These are phyloP conservation scores for Colletotrichum theobromicola DNA, from an alignment of 2,329 filamentous ascomycete species.

Conservation along the genomic window DNA sequence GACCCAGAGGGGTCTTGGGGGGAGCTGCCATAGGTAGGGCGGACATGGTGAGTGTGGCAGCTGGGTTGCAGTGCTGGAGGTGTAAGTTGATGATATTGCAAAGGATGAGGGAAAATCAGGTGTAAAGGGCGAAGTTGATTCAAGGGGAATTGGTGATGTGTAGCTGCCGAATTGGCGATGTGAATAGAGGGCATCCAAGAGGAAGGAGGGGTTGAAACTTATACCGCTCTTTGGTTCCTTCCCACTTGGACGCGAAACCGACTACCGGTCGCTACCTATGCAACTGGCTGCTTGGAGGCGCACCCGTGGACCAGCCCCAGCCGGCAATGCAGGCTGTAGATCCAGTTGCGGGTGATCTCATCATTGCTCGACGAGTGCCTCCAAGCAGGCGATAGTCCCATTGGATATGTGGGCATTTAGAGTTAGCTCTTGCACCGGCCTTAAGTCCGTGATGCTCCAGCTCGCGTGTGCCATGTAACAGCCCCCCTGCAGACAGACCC, in stretches of 20 bases:
- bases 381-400: not conserved
- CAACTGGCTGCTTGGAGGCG: not conserved
- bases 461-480: not conserved
- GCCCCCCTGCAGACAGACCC: not conserved
- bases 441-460: not conserved
- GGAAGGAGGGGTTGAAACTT: not conserved
- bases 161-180: not conserved
- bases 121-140: not conserved
- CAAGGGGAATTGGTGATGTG: not conserved
- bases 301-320: not conserved
- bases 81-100: not conserved
- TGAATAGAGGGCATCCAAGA: not conserved
- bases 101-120: not conserved
- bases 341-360: not conserved
- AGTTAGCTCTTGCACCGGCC: not conserved
- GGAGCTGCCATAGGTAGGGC: conserved; percentile 45
- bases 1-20: conserved; percentile 64
- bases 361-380: not conserved
- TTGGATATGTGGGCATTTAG: conserved; percentile 8
- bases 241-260: not conserved
- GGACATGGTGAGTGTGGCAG: conserved; percentile 27
- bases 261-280: not conserved
- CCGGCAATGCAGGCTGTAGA: not conserved
- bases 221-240: not conserved
- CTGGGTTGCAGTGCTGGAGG: not conserved